These are phyloP conservation scores for Tylopilus sp. DNA, from an alignment of 768 basidiomycete genomes.

Conservation along the genomic window DNA sequence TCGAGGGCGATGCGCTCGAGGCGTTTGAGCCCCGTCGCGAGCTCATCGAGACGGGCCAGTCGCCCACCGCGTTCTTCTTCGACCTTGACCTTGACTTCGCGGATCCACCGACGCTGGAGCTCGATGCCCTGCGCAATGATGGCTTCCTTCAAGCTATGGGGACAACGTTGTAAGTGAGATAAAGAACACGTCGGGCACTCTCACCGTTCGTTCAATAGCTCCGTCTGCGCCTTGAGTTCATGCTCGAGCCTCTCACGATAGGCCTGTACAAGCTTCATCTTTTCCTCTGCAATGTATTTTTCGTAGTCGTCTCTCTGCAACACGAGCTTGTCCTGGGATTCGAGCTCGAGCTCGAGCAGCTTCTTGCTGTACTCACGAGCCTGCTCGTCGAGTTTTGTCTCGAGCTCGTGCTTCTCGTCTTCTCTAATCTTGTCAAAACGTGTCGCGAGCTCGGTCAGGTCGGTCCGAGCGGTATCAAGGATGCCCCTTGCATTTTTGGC, in stretches of 20 bases:
- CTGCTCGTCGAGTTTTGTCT: slow-evolving; percentile 73
- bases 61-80: slow-evolving; percentile 96
- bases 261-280: slow-evolving; percentile 60
- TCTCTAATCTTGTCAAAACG: slow-evolving; percentile 78
- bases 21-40: slow-evolving; percentile 85
- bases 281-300: slow-evolving; percentile 77
- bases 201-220: slow-evolving; percentile 92
- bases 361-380: slow-evolving; percentile 78
- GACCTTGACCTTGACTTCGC: slow-evolving; percentile 92
- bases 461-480: slow-evolving; percentile 74
- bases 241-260: slow-evolving; percentile 85
- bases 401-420: slow-evolving; percentile 69
- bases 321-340: slow-evolving; percentile 80
- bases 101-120: slow-evolving; percentile 94
- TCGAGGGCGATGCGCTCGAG: slow-evolving; percentile 89
- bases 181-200: slow-evolving; percentile 10
- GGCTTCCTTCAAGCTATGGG: slow-evolving; percentile 79
- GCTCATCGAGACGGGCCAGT: slow-evolving; percentile 90
- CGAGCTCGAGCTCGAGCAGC: slow-evolving; percentile 80
- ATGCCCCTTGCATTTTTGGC: slow-evolving; percentile 68
- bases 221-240: slow-evolving; percentile 84
- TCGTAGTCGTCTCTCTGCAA: slow-evolving; percentile 84
- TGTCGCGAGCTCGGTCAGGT: slow-evolving; percentile 72
- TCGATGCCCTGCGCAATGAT: slow-evolving; percentile 97
- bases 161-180: neutral